Evolutionary conservation across 257 asterid species (phyloP).

Genomic region (Solanum pennellii): DNA sequence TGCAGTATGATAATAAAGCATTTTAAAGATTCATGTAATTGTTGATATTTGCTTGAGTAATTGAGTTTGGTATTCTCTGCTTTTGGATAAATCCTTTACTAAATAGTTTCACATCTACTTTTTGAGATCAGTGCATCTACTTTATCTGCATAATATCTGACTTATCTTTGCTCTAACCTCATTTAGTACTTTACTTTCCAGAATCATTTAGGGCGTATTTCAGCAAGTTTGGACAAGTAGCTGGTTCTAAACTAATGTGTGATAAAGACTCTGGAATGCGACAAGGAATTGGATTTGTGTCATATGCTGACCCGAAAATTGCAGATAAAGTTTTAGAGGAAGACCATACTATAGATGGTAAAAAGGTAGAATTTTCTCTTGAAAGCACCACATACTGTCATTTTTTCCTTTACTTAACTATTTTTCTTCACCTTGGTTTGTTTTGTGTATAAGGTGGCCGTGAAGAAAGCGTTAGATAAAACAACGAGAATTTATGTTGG

Average conservation of each 20-base stretch:
- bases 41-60: too few species aligned
- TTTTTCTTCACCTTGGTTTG: background rate
- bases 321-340: constrained; percentile 75
- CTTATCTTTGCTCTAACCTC: constrained; percentile 3
- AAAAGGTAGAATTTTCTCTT: constrained; percentile 42
- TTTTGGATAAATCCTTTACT: too few species aligned
- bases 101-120: too few species aligned
- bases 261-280: constrained; percentile 60
- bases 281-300: constrained; percentile 85
- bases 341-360: constrained; percentile 78
- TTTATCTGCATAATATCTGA: background rate
- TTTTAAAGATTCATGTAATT: too few species aligned
- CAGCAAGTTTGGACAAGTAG: constrained; percentile 73
- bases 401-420: background rate
- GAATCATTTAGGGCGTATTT: constrained; percentile 78
- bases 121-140: background rate
- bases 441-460: constrained; percentile 59
- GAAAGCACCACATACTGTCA: background rate
- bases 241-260: constrained; percentile 75
- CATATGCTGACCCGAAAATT: constrained; percentile 70
- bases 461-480: constrained; percentile 81
- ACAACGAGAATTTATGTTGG: constrained; percentile 89
- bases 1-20: too few species aligned
- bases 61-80: too few species aligned
- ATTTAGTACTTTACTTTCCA: constrained; percentile 19